Evolutionary conservation across 176 grass and related monocot species (phyloP), one percentile per base, ranked within the genome.

Genomic region (Elaeis guineensis): DNA sequence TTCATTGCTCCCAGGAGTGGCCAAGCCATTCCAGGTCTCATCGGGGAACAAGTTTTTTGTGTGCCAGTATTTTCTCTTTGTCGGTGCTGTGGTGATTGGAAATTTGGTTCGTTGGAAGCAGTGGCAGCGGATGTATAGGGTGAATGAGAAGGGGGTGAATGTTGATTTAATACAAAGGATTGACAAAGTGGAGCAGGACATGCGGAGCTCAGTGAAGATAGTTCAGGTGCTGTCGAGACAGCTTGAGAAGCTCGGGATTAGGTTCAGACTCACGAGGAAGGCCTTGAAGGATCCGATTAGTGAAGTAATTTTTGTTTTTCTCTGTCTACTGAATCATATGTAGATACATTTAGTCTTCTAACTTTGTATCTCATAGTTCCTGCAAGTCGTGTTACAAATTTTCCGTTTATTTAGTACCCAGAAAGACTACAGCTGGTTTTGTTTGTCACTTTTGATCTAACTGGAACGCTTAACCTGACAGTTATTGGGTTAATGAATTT

Each of bases 181-280:
- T 3, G 81, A 79, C 20, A 74, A 75, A 60, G 60, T 84, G 18
- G 83, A 96, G 77, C 80, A 78, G 69, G 79, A 70, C 26, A 64
- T 90, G n/a, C 64, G 79, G 72, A 57, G 59, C 21, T 76, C 89
- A 61, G 52, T 52, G 61, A 67, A 71, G 29, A 75, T 86, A 57
- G 51, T 79, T 51, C 59, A 63, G 8, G 49, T 91, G 66, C 81
- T 88, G 20, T 97, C 75, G 9, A 86, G 75, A 59, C 75, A 75
- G 6, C 78, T 91, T 2, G 92, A 88, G 81, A 96, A 90, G 71
- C 78, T 96, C 4, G 78, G 78, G 18, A 53, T 84, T 67, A 86
- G 69, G 62, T 85, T 96, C 85, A 81, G 80, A 66, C 75, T 88
- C 71, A 65, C 79, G 51, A 77, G 78, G 57, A 81, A 82, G 64